phyloP scores from a whole-genome alignment of 73 alveolate genomes.

The Paramecium primaurelia region DNA sequence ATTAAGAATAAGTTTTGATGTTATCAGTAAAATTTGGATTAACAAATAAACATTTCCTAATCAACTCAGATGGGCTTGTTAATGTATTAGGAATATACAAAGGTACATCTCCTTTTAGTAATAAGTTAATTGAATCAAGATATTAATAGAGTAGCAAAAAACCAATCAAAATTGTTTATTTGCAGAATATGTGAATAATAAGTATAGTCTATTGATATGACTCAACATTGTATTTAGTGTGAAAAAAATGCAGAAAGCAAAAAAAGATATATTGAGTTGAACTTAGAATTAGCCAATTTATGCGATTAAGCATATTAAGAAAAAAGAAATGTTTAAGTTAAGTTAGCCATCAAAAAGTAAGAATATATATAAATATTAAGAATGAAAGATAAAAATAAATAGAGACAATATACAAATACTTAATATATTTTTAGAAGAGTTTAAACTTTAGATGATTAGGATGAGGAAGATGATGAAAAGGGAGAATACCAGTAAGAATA shows the following conservation, averaged over 20 bases:
- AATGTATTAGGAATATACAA: background rate
- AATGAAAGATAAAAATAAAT: background rate
- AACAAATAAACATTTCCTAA: background rate
- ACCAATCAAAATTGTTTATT: background rate
- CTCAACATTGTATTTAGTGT: background rate
- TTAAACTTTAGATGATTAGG: background rate
- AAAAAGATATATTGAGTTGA: slow-evolving; percentile 6
- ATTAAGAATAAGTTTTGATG: background rate
- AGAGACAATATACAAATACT: background rate
- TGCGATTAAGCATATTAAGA: background rate
- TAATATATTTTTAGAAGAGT: background rate
- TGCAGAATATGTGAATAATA: slow-evolving; percentile 23
- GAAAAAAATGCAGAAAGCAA: slow-evolving; percentile 23
- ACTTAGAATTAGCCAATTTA: slow-evolving; percentile 9
- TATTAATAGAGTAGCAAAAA: background rate
- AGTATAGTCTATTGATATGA: background rate
- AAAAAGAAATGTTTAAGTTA: background rate
- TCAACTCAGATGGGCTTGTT: background rate
- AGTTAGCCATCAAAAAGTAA: background rate
- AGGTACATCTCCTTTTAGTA: background rate
- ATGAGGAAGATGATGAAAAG: background rate
- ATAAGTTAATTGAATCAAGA: background rate
- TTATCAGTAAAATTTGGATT: background rate
- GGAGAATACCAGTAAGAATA: slow-evolving; percentile 2
- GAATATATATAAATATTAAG: background rate